These are phyloP conservation scores for Dothideomycetes sp. DNA, from an alignment of 2,329 filamentous ascomycete species.

Conservation along the genomic window DNA sequence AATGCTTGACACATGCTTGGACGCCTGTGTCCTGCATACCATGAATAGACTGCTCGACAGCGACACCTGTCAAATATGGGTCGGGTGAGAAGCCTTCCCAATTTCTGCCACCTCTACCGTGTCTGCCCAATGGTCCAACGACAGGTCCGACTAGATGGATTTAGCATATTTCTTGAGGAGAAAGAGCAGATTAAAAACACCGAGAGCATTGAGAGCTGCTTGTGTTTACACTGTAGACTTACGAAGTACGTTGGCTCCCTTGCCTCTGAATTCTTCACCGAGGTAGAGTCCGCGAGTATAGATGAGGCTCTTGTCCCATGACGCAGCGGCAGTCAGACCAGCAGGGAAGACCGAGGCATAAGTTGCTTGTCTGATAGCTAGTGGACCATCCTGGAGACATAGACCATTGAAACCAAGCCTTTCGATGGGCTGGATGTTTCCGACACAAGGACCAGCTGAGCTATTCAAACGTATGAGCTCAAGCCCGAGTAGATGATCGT, in stretches of 20 bases:
- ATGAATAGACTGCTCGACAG: constrained; percentile 35
- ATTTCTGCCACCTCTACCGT: constrained; percentile 19
- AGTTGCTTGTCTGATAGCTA: constrained; percentile 30
- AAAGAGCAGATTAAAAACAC: too few relatives aligned
- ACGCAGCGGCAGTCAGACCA: constrained; percentile 31
- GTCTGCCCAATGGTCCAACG: constrained; percentile 31
- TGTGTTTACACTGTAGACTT: too few relatives aligned
- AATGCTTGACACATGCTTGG: constrained; percentile 40
- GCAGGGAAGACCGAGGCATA: constrained; percentile 32
- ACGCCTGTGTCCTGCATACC: constrained; percentile 35
- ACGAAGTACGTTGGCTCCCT: constrained; percentile 47
- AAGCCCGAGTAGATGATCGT: too few relatives aligned
- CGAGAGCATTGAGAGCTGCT: too few relatives aligned
- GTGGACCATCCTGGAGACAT: constrained; percentile 33
- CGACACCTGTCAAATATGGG: constrained; percentile 39
- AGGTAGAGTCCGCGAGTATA: constrained; percentile 25
- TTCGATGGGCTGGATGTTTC: constrained; percentile 46
- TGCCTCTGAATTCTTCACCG: constrained; percentile 22
- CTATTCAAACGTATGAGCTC: too few relatives aligned
- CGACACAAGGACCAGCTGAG: constrained; percentile 35
- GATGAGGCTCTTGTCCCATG: constrained; percentile 30
- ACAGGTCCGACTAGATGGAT: constrained; percentile 45
- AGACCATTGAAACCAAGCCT: constrained; percentile 26
- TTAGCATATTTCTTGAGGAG: too few relatives aligned
- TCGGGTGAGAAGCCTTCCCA: constrained; percentile 39